phyloP scores from a whole-genome alignment of 1,284 basidiomycete genomes.

The Cutaneotrichosporon dermatis region DNA sequence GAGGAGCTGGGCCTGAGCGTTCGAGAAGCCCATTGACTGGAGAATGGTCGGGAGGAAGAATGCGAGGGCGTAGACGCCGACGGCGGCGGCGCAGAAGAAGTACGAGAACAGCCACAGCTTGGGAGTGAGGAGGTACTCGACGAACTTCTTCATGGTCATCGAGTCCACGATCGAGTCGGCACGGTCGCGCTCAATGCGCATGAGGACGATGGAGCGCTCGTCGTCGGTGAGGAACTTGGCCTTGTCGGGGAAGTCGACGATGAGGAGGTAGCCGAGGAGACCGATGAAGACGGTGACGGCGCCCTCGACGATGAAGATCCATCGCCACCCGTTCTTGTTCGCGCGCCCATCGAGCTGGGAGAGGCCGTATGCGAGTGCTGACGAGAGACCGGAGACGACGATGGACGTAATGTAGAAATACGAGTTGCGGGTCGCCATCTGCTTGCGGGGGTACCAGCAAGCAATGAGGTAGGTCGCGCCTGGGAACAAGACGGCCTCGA shows the following conservation, averaged over 20 bases:
- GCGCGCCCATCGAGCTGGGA: conserved; percentile 6
- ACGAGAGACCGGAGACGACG: conserved; percentile 15
- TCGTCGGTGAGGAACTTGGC: conserved; percentile 49
- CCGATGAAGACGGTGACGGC: conserved; percentile 29
- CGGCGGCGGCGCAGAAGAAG: conserved; percentile 39
- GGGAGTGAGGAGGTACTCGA: conserved; percentile 40
- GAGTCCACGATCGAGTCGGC: conserved; percentile 49
- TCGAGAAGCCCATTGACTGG: conserved; percentile 20
- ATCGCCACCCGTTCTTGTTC: conserved; percentile 7
- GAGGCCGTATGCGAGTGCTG: conserved; percentile 13
- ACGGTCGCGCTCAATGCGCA: conserved; percentile 51
- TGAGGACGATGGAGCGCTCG: conserved; percentile 45
- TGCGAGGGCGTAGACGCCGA: conserved; percentile 23
- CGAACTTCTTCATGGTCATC: conserved; percentile 42
- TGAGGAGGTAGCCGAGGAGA: conserved; percentile 29
- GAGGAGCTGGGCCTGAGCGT: conserved; percentile 39
- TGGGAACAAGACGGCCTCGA: conserved; percentile 45
- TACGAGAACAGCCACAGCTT: conserved; percentile 51
- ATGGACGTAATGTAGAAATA: conserved; percentile 19
- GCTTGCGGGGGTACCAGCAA: conserved; percentile 51
- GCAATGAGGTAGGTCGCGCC: conserved; percentile 49
- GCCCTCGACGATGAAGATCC: conserved; percentile 22
- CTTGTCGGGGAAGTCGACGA: conserved; percentile 52
- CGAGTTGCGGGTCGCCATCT: conserved; percentile 41
- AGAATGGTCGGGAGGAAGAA: conserved; percentile 48